A percentile compares a stretch with the other conserved stretches of the same genome.
Evolutionary conservation across 306 rosid species (phyloP).

Genomic region (Dalbergia oliveri): DNA sequence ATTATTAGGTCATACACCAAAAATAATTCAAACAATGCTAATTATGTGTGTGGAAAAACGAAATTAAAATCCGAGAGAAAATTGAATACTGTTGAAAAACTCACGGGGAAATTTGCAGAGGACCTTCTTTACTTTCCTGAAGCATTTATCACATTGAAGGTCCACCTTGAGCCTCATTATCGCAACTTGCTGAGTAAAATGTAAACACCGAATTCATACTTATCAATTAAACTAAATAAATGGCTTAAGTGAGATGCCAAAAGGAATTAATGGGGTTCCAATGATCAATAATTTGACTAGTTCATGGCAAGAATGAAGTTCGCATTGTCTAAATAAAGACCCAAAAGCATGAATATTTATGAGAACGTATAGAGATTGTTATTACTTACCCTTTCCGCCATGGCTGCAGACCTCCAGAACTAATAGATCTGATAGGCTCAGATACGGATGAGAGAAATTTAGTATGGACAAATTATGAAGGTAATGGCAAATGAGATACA

Average conservation of each 20-base stretch:
- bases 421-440: slow-evolving; percentile 10
- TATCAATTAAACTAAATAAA: background rate
- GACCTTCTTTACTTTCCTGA: slow-evolving; percentile 71
- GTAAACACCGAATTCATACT: background rate
- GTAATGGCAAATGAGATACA: slow-evolving; percentile 6
- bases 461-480: background rate
- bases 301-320: slow-evolving; percentile 1
- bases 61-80: background rate
- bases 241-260: background rate
- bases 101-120: slow-evolving; percentile 73
- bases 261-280: background rate
- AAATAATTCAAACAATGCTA: background rate
- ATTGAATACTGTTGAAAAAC: slow-evolving; percentile 38
- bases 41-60: background rate
- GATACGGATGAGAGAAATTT: background rate
- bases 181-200: slow-evolving; percentile 24
- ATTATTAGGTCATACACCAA: background rate
- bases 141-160: slow-evolving; percentile 69
- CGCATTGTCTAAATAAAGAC: background rate
- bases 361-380: background rate
- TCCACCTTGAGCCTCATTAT: slow-evolving; percentile 72
- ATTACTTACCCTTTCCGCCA: slow-evolving; percentile 46
- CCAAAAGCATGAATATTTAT: background rate
- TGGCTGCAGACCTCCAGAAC: slow-evolving; percentile 32
- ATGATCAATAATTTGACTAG: background rate